Evolutionary conservation across 1,284 basidiomycete genomes (phyloP).

Genomic region (Tilletia walkeri): DNA sequence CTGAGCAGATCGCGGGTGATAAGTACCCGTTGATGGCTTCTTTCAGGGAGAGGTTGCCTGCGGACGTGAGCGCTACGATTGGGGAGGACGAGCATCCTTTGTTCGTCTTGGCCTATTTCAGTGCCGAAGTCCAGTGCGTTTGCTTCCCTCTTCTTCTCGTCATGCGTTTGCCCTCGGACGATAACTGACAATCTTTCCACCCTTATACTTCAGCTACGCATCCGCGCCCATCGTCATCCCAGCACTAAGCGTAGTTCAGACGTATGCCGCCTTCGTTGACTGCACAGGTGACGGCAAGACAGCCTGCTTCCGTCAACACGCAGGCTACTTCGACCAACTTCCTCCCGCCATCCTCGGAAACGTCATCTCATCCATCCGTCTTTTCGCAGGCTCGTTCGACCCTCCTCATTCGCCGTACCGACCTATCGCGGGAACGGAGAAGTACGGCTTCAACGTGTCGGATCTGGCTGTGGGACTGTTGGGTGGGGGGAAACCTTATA

Average conservation of each 20-base stretch:
- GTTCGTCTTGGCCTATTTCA: slow-evolving; percentile 1
- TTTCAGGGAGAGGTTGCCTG: background rate
- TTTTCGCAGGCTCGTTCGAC: background rate
- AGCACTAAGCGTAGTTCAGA: background rate
- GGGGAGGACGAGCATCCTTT: background rate
- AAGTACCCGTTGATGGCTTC: background rate
- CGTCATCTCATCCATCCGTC: background rate
- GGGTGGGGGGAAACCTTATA: background rate
- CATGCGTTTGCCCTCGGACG: background rate
- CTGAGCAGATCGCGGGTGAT: background rate
- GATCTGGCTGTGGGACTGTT: background rate
- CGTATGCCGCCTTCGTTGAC: background rate
- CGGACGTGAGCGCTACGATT: background rate
- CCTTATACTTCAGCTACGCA: background rate
- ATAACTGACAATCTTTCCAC: background rate
- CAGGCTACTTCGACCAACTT: background rate
- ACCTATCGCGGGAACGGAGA: background rate
- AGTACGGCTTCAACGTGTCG: background rate
- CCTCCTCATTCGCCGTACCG: background rate
- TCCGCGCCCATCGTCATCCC: background rate
- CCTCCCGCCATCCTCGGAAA: background rate
- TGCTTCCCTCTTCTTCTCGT: background rate
- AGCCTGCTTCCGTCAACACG: background rate
- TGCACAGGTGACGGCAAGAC: background rate
- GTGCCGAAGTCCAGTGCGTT: background rate